Base-by-base conservation (phyloP, 2,329 filamentous ascomycete species). In the Trichoderma polysporum region DNA sequence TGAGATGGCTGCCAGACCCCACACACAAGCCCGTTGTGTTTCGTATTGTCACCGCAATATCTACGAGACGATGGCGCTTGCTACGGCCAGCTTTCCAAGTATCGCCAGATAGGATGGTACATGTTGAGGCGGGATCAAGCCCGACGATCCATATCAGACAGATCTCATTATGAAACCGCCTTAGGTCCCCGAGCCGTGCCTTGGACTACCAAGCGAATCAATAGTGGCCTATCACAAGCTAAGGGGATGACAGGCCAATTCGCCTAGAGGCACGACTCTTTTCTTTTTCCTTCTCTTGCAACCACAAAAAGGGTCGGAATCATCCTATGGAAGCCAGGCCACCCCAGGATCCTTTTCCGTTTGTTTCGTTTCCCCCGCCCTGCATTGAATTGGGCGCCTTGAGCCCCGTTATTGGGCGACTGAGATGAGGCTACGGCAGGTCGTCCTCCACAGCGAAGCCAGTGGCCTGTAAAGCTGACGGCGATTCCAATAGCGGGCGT, bases 111-210 rank as follows among this genome's bases (percentile, higher is more conserved):
- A n/a, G 45, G 47, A 35, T n/a, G 35, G 64, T 50, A 53, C 53
- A 17, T 29, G 25, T 12, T 17, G 35, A 39, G 22, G 47, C 29
- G 49, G 50, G 27, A 54, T 52, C 47, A 4, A n/a, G 10, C 12
- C 25, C 58, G 65, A 64, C 59, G 65, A 67, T 67, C 65, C 33
- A 67, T 57, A 67, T 67, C 65, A 67, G 57, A 67, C 65, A 67
- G 58, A 62, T 67, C 59, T 63, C 50, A 57, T 63, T 31, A 56
- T 67, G 65, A 67, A 67, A 67, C 65, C 49, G 49, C 58, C 65
- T 58, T 50, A 31, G 65, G 58, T 50, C 59, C 49, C 49, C 65
- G 39, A 54, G 47, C 45, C 65, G 54, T 52, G 54, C 54, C 53
- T 53, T 61, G 29, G 19, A 52, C 33, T 29, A 47, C 25, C 35